These are phyloP conservation scores for Isatis tinctoria DNA, from an alignment of 345 rosid species.

Conservation along the genomic window DNA sequence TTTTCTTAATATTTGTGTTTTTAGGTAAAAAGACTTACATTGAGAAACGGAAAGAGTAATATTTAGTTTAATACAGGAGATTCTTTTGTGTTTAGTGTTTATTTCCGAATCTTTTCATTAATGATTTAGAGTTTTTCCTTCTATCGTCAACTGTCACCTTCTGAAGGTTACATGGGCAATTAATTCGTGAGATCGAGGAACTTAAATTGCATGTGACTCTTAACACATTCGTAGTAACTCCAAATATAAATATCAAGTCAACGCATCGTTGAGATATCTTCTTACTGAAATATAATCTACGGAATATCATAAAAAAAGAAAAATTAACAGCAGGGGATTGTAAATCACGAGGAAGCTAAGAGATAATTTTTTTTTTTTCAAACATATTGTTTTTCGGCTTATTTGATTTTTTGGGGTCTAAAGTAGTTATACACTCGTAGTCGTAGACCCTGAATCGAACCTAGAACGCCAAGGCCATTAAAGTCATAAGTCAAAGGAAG, in stretches of 20 bases:
- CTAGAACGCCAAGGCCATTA: background rate
- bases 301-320: background rate
- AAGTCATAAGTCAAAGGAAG: background rate
- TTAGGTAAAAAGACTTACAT: too few relatives aligned
- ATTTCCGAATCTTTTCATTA: background rate
- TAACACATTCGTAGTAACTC: background rate
- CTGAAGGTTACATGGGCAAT: conserved; percentile 1
- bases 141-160: background rate
- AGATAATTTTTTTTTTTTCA: too few relatives aligned
- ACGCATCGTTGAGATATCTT: background rate
- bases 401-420: background rate
- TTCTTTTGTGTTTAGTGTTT: background rate
- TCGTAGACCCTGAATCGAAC: background rate
- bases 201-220: background rate
- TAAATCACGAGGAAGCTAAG: background rate
- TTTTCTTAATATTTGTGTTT: too few relatives aligned
- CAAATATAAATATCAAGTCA: background rate
- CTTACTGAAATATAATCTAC: background rate
- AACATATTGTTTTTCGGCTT: background rate
- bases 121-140: background rate
- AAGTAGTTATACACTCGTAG: background rate
- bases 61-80: too few relatives aligned
- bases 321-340: background rate
- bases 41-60: too few relatives aligned
- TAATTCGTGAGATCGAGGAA: background rate